Evolutionary conservation across 352 stramenopile species (phyloP).

Genomic region (Phytopythium cucurbitacearum): DNA sequence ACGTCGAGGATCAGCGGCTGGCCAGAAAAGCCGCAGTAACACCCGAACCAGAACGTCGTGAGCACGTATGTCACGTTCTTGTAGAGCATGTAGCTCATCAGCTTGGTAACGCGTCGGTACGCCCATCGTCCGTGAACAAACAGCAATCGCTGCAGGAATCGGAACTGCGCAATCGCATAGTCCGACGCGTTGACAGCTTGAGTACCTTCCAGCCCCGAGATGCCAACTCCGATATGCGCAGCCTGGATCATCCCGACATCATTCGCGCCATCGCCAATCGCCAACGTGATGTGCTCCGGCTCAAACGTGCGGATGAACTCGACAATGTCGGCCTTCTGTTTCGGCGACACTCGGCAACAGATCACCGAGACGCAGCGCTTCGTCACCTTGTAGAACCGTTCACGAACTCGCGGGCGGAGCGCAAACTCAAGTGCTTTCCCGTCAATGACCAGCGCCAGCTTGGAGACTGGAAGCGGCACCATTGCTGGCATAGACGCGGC

Average conservation of each 20-base stretch:
- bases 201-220: constrained; percentile 89
- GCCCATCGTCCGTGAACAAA: constrained; percentile 92
- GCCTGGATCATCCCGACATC: constrained; percentile 95
- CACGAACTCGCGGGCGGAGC: constrained; percentile 38
- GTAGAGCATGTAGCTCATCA: constrained; percentile 95
- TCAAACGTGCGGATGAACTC: constrained; percentile 71
- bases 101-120: constrained; percentile 89
- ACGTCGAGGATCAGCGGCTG: constrained; percentile 77
- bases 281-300: constrained; percentile 76
- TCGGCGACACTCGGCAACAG: constrained; percentile 84
- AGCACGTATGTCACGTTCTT: constrained; percentile 91
- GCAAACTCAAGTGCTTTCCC: constrained; percentile 85
- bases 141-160: constrained; percentile 88
- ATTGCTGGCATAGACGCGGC: not conserved
- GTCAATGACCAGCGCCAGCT: constrained; percentile 90
- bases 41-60: constrained; percentile 85
- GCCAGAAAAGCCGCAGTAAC: constrained; percentile 69
- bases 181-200: constrained; percentile 93
- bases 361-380: constrained; percentile 79
- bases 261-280: constrained; percentile 95
- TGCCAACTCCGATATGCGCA: constrained; percentile 90
- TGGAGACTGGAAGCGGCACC: not conserved
- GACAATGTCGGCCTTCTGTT: constrained; percentile 86
- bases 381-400: constrained; percentile 67
- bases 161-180: constrained; percentile 93